A percentile compares a stretch with the other conserved stretches of the same genome.
Evolutionary conservation across 1,284 basidiomycete species (phyloP).

Genomic region (Fomitiporia mediterranea): DNA sequence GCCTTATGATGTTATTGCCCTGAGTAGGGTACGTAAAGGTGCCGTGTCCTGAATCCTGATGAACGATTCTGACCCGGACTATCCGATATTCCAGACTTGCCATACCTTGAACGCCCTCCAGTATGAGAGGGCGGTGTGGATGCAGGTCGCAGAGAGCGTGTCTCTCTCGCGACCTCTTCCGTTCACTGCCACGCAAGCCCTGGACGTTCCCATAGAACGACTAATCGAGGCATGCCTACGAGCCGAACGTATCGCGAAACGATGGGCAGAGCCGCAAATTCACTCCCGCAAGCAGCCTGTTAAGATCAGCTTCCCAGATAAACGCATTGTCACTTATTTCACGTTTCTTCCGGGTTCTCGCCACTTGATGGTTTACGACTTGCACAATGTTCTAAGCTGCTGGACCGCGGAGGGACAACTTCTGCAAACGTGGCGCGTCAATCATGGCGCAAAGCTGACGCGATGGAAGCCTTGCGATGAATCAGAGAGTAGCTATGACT

Average conservation of each 20-base stretch:
- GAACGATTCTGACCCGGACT: neutral
- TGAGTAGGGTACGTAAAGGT: constrained; percentile 5
- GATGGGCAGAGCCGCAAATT: constrained; percentile 9
- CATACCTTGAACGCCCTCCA: neutral
- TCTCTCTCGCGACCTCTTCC: constrained; percentile 13
- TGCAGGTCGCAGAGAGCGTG: constrained; percentile 12
- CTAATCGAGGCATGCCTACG: constrained; percentile 12
- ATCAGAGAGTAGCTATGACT: constrained; percentile 9
- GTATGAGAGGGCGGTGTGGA: constrained; percentile 8
- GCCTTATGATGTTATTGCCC: constrained; percentile 16
- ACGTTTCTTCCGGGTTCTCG: constrained; percentile 15
- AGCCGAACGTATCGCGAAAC: constrained; percentile 13
- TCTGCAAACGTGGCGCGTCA: neutral
- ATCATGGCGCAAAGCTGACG: constrained; percentile 1
- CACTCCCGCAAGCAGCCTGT: constrained; percentile 1
- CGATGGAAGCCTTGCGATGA: constrained; percentile 17
- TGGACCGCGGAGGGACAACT: constrained; percentile 13
- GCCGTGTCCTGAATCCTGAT: neutral
- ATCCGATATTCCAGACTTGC: constrained; percentile 9
- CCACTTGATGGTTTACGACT: constrained; percentile 15
- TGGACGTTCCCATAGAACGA: neutral
- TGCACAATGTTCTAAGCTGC: constrained; percentile 13
- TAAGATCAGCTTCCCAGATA: constrained; percentile 12
- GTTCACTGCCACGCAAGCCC: constrained; percentile 8
- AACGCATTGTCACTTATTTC: constrained; percentile 14